phyloP scores from a whole-genome alignment of 345 rosid species.

The Dimocarpus longan region DNA sequence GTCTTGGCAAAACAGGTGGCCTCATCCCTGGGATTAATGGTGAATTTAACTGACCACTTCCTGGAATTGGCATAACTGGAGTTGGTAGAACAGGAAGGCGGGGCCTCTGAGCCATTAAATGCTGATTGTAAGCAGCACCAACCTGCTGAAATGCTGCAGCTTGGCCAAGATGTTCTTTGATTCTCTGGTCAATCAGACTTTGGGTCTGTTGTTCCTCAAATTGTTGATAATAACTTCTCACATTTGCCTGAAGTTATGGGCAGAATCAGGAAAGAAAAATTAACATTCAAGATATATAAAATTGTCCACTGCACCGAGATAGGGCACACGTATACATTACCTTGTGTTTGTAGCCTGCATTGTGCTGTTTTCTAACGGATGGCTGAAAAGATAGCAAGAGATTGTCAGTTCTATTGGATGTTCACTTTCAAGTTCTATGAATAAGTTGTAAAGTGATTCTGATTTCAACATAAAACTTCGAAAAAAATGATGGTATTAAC shows the following conservation, averaged over 20 bases:
- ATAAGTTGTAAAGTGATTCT: not conserved
- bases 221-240: conserved; percentile 88
- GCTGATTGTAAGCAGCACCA: conserved; percentile 89
- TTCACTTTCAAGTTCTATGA: conserved; percentile 1
- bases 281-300: not conserved
- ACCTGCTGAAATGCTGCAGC: conserved; percentile 86
- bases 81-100: conserved; percentile 78
- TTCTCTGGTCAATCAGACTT: conserved; percentile 91
- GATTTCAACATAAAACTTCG: not conserved
- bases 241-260: conserved; percentile 69
- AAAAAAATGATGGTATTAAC: not conserved
- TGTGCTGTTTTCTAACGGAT: conserved; percentile 98
- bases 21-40: conserved; percentile 70
- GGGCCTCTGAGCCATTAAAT: conserved; percentile 76
- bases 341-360: conserved; percentile 99
- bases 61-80: conserved; percentile 54
- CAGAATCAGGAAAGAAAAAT: conserved; percentile 3
- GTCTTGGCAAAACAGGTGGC: conserved; percentile 88
- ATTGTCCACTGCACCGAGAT: not conserved
- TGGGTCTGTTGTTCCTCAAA: conserved; percentile 99
- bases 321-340: conserved; percentile 31
- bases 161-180: conserved; percentile 95
- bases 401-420: not conserved
- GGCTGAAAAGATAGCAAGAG: conserved; percentile 54
- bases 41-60: conserved; percentile 37